phyloP scores from a whole-genome alignment of 352 stramenopile species.

The Peronosclerospora sorghi region DNA sequence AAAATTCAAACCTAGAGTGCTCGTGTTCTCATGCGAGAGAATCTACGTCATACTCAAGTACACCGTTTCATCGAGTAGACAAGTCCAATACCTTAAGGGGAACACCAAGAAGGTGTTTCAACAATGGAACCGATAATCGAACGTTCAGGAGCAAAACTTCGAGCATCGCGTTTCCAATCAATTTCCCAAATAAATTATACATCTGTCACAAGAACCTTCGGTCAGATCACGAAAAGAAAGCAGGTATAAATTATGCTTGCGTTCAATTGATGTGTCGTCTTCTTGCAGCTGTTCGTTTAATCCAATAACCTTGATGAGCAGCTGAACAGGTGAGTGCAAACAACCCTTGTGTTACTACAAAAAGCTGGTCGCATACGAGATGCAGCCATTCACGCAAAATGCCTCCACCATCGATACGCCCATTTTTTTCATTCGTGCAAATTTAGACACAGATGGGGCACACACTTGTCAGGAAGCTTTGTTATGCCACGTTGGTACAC shows the following conservation, averaged over 20 bases:
- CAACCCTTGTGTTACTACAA: slow-evolving; percentile 33
- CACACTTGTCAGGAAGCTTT: slow-evolving; percentile 86
- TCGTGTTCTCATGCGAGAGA: slow-evolving; percentile 39
- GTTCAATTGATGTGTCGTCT: slow-evolving; percentile 27
- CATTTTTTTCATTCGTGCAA: slow-evolving; percentile 92
- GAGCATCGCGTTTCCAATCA: slow-evolving; percentile 58
- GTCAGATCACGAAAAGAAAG: not conserved
- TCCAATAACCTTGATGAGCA: slow-evolving; percentile 50
- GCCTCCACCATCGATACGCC: slow-evolving; percentile 54
- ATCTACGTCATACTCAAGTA: slow-evolving; percentile 58
- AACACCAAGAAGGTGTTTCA: slow-evolving; percentile 59
- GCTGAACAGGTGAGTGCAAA: slow-evolving; percentile 39
- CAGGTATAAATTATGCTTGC: slow-evolving; percentile 8
- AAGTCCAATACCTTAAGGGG: slow-evolving; percentile 51
- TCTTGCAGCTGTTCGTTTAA: slow-evolving; percentile 25
- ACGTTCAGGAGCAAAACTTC: slow-evolving; percentile 75
- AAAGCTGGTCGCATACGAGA: slow-evolving; percentile 58
- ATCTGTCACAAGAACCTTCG: slow-evolving; percentile 23
- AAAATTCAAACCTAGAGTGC: slow-evolving; percentile 54
- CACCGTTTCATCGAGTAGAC: slow-evolving; percentile 60
- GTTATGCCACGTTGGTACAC: slow-evolving; percentile 95
- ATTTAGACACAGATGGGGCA: slow-evolving; percentile 92
- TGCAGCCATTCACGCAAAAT: slow-evolving; percentile 75
- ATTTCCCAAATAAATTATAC: slow-evolving; percentile 73
- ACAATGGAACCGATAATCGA: slow-evolving; percentile 43